phyloP scores from a whole-genome alignment of 2,329 filamentous ascomycete species.

The Nigrospora oryzae region DNA sequence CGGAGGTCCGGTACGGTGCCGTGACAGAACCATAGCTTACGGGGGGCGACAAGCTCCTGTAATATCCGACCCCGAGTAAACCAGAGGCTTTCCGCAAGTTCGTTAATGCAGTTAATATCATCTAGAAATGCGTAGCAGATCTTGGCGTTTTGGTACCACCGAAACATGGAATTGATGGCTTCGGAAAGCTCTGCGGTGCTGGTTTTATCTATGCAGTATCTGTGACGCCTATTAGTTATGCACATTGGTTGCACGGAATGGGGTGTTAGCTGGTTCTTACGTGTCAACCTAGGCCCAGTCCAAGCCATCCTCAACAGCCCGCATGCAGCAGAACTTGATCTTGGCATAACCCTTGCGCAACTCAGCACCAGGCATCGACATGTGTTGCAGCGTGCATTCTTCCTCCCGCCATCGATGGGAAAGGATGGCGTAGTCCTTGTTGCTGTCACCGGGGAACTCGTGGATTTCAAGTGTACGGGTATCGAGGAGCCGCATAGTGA shows the following conservation, averaged over 20 bases:
- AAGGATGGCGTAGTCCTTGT: slow-evolving; percentile 6
- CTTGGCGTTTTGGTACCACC: slow-evolving; percentile 5
- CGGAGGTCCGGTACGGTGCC: no score
- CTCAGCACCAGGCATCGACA: slow-evolving; percentile 3
- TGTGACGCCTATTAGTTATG: no score
- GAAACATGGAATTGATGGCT: slow-evolving; percentile 7
- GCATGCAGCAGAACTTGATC: slow-evolving; percentile 5
- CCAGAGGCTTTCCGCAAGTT: no score
- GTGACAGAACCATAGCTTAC: no score
- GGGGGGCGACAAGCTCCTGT: no score
- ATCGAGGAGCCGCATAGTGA: not conserved
- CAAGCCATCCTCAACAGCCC: slow-evolving; percentile 5
- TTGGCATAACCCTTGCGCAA: slow-evolving; percentile 7
- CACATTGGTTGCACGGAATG: no score
- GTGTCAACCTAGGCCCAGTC: slow-evolving; percentile 8
- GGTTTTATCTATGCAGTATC: slow-evolving; percentile 7
- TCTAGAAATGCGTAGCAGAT: slow-evolving; percentile 6
- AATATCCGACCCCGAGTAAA: no score
- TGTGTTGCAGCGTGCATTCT: slow-evolving; percentile 8
- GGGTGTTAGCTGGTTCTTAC: not conserved
- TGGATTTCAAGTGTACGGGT: not conserved
- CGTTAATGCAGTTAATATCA: not conserved
- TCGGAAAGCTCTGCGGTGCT: slow-evolving; percentile 2
- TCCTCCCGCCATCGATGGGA: slow-evolving; percentile 8
- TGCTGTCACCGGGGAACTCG: not conserved